Evolutionary conservation across 2,329 filamentous ascomycete species (phyloP).

Genomic region (Microdochium bolleyi): DNA sequence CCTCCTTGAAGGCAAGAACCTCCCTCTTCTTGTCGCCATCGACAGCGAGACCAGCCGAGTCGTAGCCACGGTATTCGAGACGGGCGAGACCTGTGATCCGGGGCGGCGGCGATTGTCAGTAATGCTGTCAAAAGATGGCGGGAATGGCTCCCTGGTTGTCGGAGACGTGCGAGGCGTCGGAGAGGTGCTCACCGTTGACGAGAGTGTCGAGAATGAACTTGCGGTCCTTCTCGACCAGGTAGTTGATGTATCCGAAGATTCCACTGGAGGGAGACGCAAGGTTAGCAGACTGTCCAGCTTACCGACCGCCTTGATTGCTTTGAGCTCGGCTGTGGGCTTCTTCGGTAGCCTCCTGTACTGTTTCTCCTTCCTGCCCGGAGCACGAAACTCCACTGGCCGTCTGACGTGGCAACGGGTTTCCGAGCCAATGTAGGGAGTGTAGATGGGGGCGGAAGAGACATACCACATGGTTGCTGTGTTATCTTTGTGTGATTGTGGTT

Average conservation of each 20-base stretch:
- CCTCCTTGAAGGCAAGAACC: conserved; percentile 96
- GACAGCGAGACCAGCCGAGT: conserved; percentile 90
- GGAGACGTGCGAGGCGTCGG: neutral
- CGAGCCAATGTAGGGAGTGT: neutral
- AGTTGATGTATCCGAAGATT: conserved; percentile 99
- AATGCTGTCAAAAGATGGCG: neutral
- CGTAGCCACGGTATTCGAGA: conserved; percentile 97
- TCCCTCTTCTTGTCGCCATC: conserved; percentile 99
- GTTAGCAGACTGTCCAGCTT: neutral
- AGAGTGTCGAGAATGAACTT: conserved; percentile 93
- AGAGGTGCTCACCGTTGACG: conserved; percentile 68
- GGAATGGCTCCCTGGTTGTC: neutral
- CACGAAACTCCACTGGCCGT: no score
- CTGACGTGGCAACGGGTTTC: neutral
- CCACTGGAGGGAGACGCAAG: conserved; percentile 45
- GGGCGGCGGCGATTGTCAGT: conserved; percentile 7
- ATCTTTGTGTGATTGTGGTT: neutral
- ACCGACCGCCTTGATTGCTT: neutral
- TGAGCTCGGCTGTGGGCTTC: no score
- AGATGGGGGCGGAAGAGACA: conserved; percentile 4
- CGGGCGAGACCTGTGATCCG: conserved; percentile 66
- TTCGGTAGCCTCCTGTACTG: no score
- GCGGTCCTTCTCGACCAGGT: conserved; percentile 97
- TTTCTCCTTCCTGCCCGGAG: no score
- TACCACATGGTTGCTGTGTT: conserved; percentile 22